Conservation (phyloP, 108 stramenopile species). For the Cyclotella kingstonii region DNA sequence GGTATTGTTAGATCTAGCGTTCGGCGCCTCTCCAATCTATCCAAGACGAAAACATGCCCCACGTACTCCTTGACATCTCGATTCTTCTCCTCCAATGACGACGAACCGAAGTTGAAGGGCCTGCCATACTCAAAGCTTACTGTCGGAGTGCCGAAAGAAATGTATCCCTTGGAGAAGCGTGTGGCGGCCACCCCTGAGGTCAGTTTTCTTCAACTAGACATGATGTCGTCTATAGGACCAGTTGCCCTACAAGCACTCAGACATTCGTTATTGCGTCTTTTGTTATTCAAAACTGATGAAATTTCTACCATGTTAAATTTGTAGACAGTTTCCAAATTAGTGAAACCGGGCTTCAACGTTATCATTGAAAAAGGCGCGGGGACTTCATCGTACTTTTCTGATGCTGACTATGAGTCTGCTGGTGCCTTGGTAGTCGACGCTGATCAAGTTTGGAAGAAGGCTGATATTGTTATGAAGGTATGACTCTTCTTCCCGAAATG, state of each 20-base stretch:
- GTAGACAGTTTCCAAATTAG: slow-evolving; percentile 68
- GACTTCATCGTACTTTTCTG: slow-evolving; percentile 72
- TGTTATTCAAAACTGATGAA: neutral
- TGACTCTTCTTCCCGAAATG: neutral
- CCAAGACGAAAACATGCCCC: neutral
- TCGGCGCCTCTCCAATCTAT: neutral
- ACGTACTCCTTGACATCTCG: neutral
- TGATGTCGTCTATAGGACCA: neutral
- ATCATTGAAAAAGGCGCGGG: slow-evolving; percentile 93
- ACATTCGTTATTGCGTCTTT: too few species aligned
- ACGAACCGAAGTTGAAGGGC: slow-evolving; percentile 43
- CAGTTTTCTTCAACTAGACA: neutral
- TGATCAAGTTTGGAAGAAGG: slow-evolving; percentile 75
- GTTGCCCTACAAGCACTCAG: neutral
- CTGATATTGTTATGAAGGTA: slow-evolving; percentile 93
- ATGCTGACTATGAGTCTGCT: slow-evolving; percentile 91
- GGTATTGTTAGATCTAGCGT: too few species aligned
- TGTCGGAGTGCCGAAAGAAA: slow-evolving; percentile 95
- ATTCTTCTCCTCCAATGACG: slow-evolving; percentile 22
- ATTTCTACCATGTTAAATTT: neutral
- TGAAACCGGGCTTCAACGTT: slow-evolving; percentile 83
- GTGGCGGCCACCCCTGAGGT: slow-evolving; percentile 88
- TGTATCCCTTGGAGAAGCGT: slow-evolving; percentile 83
- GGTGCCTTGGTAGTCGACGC: slow-evolving; percentile 88
- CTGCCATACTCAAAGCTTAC: slow-evolving; percentile 79